Base-by-base conservation (phyloP, 495 filamentous ascomycete species). In the Tuber melanosporum region DNA sequence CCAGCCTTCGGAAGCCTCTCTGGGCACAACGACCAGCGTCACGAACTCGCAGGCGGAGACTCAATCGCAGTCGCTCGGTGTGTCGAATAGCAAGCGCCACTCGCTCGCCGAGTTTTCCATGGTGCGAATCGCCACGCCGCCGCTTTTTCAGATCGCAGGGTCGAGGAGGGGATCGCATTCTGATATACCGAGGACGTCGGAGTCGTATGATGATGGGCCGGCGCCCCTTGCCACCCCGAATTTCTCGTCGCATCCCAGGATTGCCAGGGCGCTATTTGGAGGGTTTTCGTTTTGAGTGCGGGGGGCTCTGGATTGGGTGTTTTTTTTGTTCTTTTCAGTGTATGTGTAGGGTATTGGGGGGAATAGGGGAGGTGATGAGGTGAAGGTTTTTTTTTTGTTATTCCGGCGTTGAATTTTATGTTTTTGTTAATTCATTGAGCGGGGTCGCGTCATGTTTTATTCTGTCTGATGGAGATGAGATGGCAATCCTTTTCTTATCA, bases 231-330 rank as follows among this genome's bases (percentile, higher is more conserved):
- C 75, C 41, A 62, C 26, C 6, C 20, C 42, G 39, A 73, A 71
- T 46, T 74, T 73, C 26, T n/a, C 79, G n/a, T 45, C 43, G 6
- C 80, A 82, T 26, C 72, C 76, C 0, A 19, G 72, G 0, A 76
- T 73, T 32, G 78, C 57, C 20, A 79, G 80, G 32, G 76, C 79
- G 36, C 45, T 82, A 0, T 82, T 82, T 46, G 57, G 77, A 17
- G 81, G 79, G 47, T 82, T 82, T 75, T 82, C 81, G 9, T 82
- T 82, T 62, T 82, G 70, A 79, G 41, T 36, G 39, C n/a, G 22
- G 45, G 39, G 26, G 47, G 39, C 41, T 62, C 49, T 1, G 49
- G n/a, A 2, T 22, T 0, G 49, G 49, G 47, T 19, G 19, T 43
- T 43, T 43, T 43, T 43, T 42, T 46, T 15, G 43, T 20, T 71